These are phyloP conservation scores for Cutaneotrichosporon curvatum DNA, from an alignment of 1,284 basidiomycete species.

Conservation along the genomic window DNA sequence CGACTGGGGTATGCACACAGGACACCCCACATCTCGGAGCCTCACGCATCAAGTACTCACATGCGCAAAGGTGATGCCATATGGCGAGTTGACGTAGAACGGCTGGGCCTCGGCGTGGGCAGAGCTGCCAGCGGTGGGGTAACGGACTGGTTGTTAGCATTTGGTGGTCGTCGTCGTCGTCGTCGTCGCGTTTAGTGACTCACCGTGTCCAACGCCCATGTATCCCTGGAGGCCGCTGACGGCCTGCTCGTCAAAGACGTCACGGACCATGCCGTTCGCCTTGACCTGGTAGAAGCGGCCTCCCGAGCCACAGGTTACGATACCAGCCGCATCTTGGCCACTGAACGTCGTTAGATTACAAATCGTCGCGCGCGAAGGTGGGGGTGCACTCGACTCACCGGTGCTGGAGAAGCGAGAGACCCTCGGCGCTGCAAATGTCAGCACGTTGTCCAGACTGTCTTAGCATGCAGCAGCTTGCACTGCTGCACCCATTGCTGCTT, in stretches of 20 bases:
- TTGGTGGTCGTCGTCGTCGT: not conserved
- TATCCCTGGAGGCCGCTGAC: conserved; percentile 74
- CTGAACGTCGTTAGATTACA: conserved; percentile 13
- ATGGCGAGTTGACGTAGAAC: conserved; percentile 98
- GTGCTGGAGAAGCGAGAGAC: conserved; percentile 83
- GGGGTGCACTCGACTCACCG: conserved; percentile 45
- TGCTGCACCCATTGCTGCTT: too few species aligned
- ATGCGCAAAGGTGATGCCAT: conserved; percentile 93
- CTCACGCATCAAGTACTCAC: too few species aligned
- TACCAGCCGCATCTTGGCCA: conserved; percentile 96
- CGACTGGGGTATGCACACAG: too few species aligned
- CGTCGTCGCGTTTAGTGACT: conserved; percentile 30
- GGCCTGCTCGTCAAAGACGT: conserved; percentile 82
- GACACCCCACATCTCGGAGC: too few species aligned
- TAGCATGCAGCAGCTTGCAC: too few species aligned
- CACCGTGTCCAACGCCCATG: conserved; percentile 98
- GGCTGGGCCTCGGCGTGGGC: conserved; percentile 98
- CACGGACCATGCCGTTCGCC: conserved; percentile 99
- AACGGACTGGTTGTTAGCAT: conserved; percentile 65
- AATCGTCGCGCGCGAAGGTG: not conserved
- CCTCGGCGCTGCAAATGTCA: conserved; percentile 55
- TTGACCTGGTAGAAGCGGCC: conserved; percentile 98
- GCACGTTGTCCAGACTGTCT: conserved; percentile 1
- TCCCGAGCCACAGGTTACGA: conserved; percentile 91
- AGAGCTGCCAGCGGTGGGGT: conserved; percentile 96